A percentile compares a stretch with the other conserved stretches of the same genome.
phyloP scores from a whole-genome alignment of 1,284 basidiomycete species.

The Cerrena zonata region DNA sequence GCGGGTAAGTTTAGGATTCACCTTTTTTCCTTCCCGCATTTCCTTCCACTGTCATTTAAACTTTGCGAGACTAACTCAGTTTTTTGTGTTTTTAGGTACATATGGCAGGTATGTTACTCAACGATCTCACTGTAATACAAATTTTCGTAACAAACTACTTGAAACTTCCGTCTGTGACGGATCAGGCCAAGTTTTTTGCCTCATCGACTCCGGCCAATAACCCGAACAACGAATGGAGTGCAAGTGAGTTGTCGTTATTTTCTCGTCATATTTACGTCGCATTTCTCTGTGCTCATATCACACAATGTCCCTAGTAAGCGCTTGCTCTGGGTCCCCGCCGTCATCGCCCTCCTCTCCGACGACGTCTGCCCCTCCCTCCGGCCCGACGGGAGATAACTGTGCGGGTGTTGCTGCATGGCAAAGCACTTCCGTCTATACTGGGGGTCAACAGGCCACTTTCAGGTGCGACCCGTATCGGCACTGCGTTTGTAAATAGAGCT shows the following conservation, averaged over 20 bases:
- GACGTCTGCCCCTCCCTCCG: slow-evolving; percentile 20
- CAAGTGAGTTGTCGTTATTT: slow-evolving; percentile 39
- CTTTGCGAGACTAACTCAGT: slow-evolving; percentile 7
- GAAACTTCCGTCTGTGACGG: not conserved
- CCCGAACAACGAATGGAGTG: slow-evolving; percentile 56
- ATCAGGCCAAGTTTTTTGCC: slow-evolving; percentile 57
- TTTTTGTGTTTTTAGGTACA: slow-evolving; percentile 37
- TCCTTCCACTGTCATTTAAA: not conserved
- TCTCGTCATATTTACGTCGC: slow-evolving; percentile 1
- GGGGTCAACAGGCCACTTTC: slow-evolving; percentile 45
- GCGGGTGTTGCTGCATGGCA: slow-evolving; percentile 49
- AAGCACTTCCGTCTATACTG: slow-evolving; percentile 38
- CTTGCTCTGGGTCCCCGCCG: slow-evolving; percentile 36
- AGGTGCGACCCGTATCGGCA: slow-evolving; percentile 30
- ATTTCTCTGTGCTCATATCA: slow-evolving; percentile 7
- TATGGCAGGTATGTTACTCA: slow-evolving; percentile 49
- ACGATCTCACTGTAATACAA: slow-evolving; percentile 2
- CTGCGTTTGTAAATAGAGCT: not conserved
- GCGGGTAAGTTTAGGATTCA: slow-evolving; percentile 38
- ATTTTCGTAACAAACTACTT: not conserved
- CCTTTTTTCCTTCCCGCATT: too few species aligned
- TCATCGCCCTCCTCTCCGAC: slow-evolving; percentile 25
- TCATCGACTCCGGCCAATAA: slow-evolving; percentile 43
- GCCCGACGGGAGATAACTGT: slow-evolving; percentile 35
- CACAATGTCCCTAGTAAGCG: slow-evolving; percentile 43